Conservation (phyloP, 805 yeast species). For the Yarrowia sp. region DNA sequence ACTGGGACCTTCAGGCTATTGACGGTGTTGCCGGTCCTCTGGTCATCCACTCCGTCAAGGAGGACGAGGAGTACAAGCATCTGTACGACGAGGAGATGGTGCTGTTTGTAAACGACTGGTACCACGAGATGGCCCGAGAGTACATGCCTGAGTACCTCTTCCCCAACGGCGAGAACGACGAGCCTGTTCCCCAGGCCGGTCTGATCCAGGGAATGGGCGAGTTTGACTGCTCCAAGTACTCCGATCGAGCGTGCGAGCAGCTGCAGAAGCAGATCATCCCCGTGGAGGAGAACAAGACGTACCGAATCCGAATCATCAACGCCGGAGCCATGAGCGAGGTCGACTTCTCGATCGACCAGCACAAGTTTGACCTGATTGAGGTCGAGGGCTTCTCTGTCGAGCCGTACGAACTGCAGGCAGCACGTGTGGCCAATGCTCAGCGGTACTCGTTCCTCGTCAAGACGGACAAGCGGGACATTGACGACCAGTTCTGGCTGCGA, state of each 20-base stretch:
- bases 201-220: conserved; percentile 44
- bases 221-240: conserved; percentile 36
- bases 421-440: conserved; percentile 66
- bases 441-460: conserved; percentile 67
- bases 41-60: conserved; percentile 44
- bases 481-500: conserved; percentile 44
- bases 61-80: conserved; percentile 36
- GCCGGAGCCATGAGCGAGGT: conserved; percentile 40
- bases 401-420: conserved; percentile 34
- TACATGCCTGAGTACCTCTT: conserved; percentile 42
- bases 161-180: conserved; percentile 44
- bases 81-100: conserved; percentile 39
- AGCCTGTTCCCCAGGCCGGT: conserved; percentile 44
- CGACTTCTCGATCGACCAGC: conserved; percentile 38
- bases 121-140: conserved; percentile 41
- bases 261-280: conserved; percentile 31
- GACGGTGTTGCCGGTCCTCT: conserved; percentile 52
- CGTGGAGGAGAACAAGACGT: conserved; percentile 30
- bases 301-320: conserved; percentile 36
- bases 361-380: conserved; percentile 37
- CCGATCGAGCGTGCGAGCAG: conserved; percentile 24
- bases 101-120: conserved; percentile 45
- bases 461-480: conserved; percentile 31
- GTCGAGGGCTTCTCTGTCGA: conserved; percentile 39
- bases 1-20: conserved; percentile 47